Evolutionary conservation across 768 basidiomycete species (phyloP).

Genomic region (Auricularia cornea): DNA sequence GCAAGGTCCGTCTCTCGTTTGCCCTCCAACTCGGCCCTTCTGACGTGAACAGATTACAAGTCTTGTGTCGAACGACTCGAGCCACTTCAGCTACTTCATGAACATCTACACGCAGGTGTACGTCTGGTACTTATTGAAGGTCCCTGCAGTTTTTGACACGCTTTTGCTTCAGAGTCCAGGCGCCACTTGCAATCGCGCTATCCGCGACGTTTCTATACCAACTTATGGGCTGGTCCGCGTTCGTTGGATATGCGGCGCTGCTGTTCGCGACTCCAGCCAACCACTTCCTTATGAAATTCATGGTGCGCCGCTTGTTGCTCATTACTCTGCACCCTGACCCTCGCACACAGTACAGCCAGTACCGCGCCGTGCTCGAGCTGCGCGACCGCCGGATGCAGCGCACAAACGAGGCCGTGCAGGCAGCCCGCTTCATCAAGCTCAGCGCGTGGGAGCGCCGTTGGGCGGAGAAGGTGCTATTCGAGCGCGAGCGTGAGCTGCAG

Average conservation of each 20-base stretch:
- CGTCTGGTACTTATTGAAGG: not conserved
- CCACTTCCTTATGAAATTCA: not conserved
- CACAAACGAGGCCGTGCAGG: too few species aligned
- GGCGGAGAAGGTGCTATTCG: too few species aligned
- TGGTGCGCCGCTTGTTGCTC: too few species aligned
- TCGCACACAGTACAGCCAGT: too few species aligned
- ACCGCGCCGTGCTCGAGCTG: too few species aligned
- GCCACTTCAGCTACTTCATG: not conserved
- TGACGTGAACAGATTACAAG: not conserved
- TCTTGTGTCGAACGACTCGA: not conserved
- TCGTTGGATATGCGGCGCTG: not conserved
- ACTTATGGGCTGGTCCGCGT: not conserved
- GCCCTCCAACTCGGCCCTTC: too few species aligned
- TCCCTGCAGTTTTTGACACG: not conserved
- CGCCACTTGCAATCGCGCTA: not conserved
- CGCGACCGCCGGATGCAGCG: too few species aligned
- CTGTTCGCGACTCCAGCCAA: not conserved
- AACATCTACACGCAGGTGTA: not conserved
- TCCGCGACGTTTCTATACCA: not conserved
- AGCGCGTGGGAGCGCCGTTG: too few species aligned
- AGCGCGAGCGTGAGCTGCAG: too few species aligned
- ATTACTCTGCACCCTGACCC: too few species aligned
- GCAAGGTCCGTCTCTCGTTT: too few species aligned
- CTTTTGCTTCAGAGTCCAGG: not conserved
- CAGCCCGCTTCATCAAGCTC: too few species aligned